Evolutionary conservation across 805 yeast species (phyloP), one percentile per base, ranked within the genome.

Genomic region (Wickerhamiella australiensis): DNA sequence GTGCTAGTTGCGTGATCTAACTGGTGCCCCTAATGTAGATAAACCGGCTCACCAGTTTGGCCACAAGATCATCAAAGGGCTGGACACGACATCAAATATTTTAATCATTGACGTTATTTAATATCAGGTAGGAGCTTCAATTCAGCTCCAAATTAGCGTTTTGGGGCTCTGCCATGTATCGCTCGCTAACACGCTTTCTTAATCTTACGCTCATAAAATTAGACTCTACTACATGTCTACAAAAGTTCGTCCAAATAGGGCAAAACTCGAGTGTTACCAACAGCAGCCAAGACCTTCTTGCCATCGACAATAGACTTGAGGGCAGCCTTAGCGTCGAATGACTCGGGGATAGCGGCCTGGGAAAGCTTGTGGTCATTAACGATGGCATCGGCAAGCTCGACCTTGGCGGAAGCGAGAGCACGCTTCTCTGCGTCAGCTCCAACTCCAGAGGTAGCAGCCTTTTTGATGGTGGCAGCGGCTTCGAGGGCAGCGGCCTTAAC

Each of bases 221-320:
- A 33, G 38, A 33, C 38, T 33, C 20, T 33, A 33, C 38, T 33
- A 33, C 38, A n/a, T 33, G 44, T 22, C 31, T 63, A 66, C 67
- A 82, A 84, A 70, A 90, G 80, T 73, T 92, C 96, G 68, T 83
- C 87, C 61, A 82, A 81, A 68, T 74, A 83, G 62, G 98, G 96
- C 71, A 90, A 78, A 57, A 78, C 79, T 64, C 79, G 81, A 54
- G 82, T 78, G 68, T 86, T 82, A 70, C 97, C 98, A 54, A 85
- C 80, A 55, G 92, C 96, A 57, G 82, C 92, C 63, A 83, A 80
- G 72, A 81, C 86, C 73, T 80, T 80, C 62, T 78, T 78, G 56
- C 74, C 74, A 47, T 49, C 53, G 27, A 61, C 49, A 53, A 82
- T 54, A 31, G 52, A 54, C 51, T 57, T 53, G 43, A 62, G 66